These are phyloP conservation scores for Trichoderma asperelloides DNA, from an alignment of 495 filamentous ascomycete species.

Conservation along the genomic window DNA sequence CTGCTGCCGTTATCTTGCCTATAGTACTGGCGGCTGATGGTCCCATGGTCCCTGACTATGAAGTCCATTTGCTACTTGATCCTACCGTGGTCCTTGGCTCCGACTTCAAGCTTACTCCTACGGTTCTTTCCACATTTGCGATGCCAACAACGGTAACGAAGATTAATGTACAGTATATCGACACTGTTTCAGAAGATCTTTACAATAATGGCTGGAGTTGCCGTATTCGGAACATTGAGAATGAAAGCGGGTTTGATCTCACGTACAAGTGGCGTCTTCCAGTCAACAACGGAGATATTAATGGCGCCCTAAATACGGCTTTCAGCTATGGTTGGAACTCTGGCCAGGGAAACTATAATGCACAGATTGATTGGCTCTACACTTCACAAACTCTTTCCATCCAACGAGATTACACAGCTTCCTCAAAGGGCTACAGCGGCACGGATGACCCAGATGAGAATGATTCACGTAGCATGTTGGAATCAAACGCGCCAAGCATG, in stretches of 20 bases:
- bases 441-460: slow-evolving; percentile 16
- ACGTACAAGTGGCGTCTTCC: slow-evolving; percentile 27
- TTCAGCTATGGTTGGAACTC: slow-evolving; percentile 20
- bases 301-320: slow-evolving; percentile 18
- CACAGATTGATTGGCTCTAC: slow-evolving; percentile 26
- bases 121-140: slow-evolving; percentile 18
- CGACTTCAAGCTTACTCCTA: slow-evolving; percentile 19
- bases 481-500: slow-evolving; percentile 20
- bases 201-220: slow-evolving; percentile 24
- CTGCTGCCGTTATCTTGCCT: not conserved
- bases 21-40: not conserved
- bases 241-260: slow-evolving; percentile 19
- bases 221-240: slow-evolving; percentile 26
- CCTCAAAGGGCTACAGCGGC: slow-evolving; percentile 14
- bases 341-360: slow-evolving; percentile 19
- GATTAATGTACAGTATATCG: slow-evolving; percentile 26
- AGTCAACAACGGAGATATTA: slow-evolving; percentile 17
- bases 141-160: slow-evolving; percentile 18
- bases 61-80: slow-evolving; percentile 24
- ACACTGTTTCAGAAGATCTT: slow-evolving; percentile 20
- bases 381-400: slow-evolving; percentile 23
- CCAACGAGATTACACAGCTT: slow-evolving; percentile 14
- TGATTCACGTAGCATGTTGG: slow-evolving; percentile 17
- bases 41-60: slow-evolving; percentile 22
- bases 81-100: slow-evolving; percentile 17